These are phyloP conservation scores for Tetraselmis striata DNA, from an alignment of 139 green algal genomes.

Conservation along the genomic window DNA sequence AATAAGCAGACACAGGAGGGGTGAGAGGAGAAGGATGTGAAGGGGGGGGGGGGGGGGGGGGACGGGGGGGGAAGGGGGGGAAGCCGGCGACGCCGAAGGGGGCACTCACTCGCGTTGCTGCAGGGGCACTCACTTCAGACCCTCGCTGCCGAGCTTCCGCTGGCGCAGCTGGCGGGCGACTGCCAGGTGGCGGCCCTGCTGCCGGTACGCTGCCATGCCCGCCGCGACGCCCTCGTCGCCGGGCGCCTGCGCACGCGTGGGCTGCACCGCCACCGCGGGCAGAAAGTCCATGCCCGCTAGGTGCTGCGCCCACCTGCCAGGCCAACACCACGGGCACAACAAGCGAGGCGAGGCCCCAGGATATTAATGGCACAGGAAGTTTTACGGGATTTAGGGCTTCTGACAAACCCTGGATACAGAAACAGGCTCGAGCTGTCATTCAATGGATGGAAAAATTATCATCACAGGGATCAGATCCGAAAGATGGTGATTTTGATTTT, in stretches of 20 bases:
- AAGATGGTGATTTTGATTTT: conserved; percentile 1
- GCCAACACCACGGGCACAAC: too few species aligned
- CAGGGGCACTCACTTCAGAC: not conserved
- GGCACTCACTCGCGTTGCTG: not conserved
- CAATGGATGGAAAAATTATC: not conserved
- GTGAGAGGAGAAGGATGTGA: too few species aligned
- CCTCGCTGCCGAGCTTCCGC: not conserved
- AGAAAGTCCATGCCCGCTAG: not conserved
- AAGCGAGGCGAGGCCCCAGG: too few species aligned
- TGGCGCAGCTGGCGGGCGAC: not conserved
- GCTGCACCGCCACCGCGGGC: not conserved
- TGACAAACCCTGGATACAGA: too few species aligned
- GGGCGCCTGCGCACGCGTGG: not conserved
- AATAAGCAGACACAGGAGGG: too few species aligned
- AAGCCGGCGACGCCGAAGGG: not conserved
- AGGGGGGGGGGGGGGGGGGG: too few species aligned
- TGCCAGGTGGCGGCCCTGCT: not conserved
- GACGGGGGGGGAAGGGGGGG: not conserved
- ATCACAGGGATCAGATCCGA: not conserved
- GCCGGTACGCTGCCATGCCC: not conserved
- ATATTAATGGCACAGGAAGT: too few species aligned
- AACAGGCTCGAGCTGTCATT: not conserved
- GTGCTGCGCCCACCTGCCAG: not conserved
- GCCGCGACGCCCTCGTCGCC: not conserved
- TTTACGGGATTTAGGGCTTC: too few species aligned